Conservation (phyloP, 306 rosid genomes). For the Corylus avellana region DNA sequence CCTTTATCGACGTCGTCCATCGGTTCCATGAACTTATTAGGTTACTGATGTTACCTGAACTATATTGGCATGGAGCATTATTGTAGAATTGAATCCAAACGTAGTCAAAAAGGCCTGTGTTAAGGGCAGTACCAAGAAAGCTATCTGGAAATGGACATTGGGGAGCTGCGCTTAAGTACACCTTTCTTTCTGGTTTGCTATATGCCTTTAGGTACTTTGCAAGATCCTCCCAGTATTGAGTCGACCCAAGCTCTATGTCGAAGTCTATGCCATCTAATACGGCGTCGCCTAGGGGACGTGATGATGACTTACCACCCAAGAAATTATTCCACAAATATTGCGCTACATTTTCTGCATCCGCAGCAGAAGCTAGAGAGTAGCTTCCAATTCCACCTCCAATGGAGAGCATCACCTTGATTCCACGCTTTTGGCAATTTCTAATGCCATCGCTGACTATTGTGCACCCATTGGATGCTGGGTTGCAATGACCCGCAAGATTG, state of each 20-base stretch:
- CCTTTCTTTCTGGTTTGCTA: constrained; percentile 15
- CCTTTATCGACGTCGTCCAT: constrained; percentile 46
- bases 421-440: constrained; percentile 53
- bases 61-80: constrained; percentile 43
- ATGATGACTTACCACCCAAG: constrained; percentile 63
- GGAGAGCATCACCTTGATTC: constrained; percentile 64
- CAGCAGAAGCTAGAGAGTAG: constrained; percentile 52
- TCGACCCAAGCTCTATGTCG: constrained; percentile 67
- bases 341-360: constrained; percentile 53
- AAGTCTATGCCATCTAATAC: constrained; percentile 75
- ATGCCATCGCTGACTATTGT: constrained; percentile 37
- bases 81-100: constrained; percentile 51
- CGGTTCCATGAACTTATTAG: constrained; percentile 58
- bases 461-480: constrained; percentile 51
- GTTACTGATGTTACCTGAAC: constrained; percentile 44
- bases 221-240: constrained; percentile 38
- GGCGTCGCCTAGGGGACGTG: constrained; percentile 67
- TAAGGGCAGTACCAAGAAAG: constrained; percentile 46
- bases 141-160: constrained; percentile 78
- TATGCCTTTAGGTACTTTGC: constrained; percentile 45
- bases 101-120: constrained; percentile 59
- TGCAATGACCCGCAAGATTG: constrained; percentile 73
- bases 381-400: constrained; percentile 65
- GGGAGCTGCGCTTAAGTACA: constrained; percentile 73
- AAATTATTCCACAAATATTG: constrained; percentile 58